A percentile compares a stretch with the other conserved stretches of the same genome.
Evolutionary conservation across 2,329 filamentous ascomycete genomes (phyloP).

Genomic region (Mycocentrospora acerina): DNA sequence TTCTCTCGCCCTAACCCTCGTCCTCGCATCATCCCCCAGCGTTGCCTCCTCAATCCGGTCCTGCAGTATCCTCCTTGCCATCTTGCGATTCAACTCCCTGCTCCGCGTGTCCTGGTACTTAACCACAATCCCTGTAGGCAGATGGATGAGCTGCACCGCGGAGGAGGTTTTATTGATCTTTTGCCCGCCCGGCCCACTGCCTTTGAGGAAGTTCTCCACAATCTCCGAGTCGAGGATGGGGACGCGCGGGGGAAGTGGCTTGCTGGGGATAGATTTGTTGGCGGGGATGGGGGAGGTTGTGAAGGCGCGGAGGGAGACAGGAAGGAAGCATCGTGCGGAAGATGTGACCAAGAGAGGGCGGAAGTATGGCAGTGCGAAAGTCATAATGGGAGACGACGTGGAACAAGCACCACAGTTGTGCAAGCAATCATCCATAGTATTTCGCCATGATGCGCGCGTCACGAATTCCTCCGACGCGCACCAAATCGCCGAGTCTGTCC

Average conservation of each 20-base stretch:
- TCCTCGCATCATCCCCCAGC: constrained; percentile 70
- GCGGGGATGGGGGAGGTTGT: constrained; percentile 11
- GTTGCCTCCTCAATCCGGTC: constrained; percentile 73
- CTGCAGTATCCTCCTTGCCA: constrained; percentile 75
- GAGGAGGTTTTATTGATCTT: constrained; percentile 99
- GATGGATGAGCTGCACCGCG: constrained; percentile 88
- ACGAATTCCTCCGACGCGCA: too few species aligned
- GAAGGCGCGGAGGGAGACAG: constrained; percentile 20
- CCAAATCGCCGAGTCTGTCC: too few species aligned
- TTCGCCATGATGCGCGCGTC: neutral
- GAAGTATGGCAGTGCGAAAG: constrained; percentile 11
- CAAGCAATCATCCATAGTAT: too few species aligned
- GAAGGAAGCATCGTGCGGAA: constrained; percentile 4
- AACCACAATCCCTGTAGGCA: constrained; percentile 86
- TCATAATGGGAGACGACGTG: constrained; percentile 14
- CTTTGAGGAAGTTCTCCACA: constrained; percentile 83
- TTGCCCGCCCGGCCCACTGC: constrained; percentile 89
- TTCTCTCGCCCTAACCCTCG: constrained; percentile 62
- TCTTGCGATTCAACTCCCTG: constrained; percentile 81
- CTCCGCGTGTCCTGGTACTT: constrained; percentile 93
- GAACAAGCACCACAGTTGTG: constrained; percentile 22
- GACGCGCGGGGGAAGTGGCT: constrained; percentile 65
- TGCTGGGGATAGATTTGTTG: constrained; percentile 13
- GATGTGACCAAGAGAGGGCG: constrained; percentile 3
- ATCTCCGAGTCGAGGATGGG: constrained; percentile 77